These are phyloP conservation scores for Psilocybe mexicana DNA, from an alignment of 1,284 basidiomycete genomes.

Conservation along the genomic window DNA sequence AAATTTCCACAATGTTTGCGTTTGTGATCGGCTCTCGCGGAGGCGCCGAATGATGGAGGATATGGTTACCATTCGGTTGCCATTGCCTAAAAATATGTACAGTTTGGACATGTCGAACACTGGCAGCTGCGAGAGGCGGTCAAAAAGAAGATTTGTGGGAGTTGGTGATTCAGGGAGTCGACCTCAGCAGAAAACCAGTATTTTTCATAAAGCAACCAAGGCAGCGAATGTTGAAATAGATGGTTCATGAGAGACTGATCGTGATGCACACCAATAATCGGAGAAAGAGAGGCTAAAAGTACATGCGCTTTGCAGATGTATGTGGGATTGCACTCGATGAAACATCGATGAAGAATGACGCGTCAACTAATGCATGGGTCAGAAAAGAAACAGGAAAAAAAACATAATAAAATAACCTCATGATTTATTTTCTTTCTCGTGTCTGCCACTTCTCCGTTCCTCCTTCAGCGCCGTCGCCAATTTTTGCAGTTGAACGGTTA, in stretches of 20 bases:
- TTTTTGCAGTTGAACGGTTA: constrained; percentile 57
- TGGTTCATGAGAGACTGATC: no score
- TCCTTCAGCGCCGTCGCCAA: constrained; percentile 49
- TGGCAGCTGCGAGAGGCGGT: no score
- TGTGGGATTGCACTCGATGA: no score
- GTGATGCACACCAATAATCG: no score
- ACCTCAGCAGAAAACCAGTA: not conserved
- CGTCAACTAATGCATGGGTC: not conserved
- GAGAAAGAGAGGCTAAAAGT: no score
- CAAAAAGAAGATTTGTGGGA: no score
- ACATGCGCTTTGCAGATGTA: no score
- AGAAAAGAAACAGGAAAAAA: not conserved
- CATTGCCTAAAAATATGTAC: not conserved
- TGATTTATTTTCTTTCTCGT: constrained; percentile 8
- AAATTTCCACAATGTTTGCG: not conserved
- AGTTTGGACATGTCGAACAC: no score
- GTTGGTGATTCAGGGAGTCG: not conserved
- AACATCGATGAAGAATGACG: no score
- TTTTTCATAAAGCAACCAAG: not conserved
- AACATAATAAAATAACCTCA: not conserved
- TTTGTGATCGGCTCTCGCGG: not conserved
- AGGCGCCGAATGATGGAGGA: not conserved
- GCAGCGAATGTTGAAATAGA: no score
- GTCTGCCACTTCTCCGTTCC: constrained; percentile 35
- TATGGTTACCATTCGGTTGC: not conserved